phyloP scores from a whole-genome alignment of 169 alveolate species.

The Cystoisospora suis region DNA sequence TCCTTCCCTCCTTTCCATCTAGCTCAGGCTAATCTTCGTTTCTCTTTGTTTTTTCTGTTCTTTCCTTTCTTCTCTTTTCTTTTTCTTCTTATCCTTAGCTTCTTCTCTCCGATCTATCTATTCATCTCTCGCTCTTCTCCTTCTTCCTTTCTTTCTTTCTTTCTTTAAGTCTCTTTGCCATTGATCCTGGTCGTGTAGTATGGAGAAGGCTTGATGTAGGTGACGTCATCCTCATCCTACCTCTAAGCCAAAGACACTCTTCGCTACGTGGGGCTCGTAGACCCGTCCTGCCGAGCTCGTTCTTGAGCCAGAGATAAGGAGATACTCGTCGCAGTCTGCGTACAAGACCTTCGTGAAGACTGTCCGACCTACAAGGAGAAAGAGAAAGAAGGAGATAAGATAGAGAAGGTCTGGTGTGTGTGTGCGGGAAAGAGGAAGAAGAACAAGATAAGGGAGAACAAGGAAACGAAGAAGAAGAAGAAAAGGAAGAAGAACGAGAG shows the following conservation, averaged over 20 bases:
- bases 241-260: not conserved
- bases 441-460: not conserved
- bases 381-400: not conserved
- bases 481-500: not conserved
- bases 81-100: too few relatives aligned
- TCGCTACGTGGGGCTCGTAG: not conserved
- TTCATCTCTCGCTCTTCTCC: too few relatives aligned
- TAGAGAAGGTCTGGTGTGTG: too few relatives aligned
- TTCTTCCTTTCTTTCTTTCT: too few relatives aligned
- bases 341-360: not conserved
- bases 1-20: too few relatives aligned
- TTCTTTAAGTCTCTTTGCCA: too few relatives aligned
- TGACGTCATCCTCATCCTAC: not conserved
- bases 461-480: not conserved
- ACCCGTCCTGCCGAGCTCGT: not conserved
- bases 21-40: too few relatives aligned
- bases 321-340: slow-evolving; percentile 2
- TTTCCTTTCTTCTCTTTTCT: too few relatives aligned
- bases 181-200: too few relatives aligned
- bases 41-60: too few relatives aligned
- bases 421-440: not conserved
- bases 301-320: not conserved
- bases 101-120: too few relatives aligned
- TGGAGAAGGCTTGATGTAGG: too few relatives aligned
- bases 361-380: not conserved